A percentile compares a stretch with the other conserved stretches of the same genome.
Evolutionary conservation across 495 filamentous ascomycete species (phyloP).

Genomic region (Amorphotheca resinae): DNA sequence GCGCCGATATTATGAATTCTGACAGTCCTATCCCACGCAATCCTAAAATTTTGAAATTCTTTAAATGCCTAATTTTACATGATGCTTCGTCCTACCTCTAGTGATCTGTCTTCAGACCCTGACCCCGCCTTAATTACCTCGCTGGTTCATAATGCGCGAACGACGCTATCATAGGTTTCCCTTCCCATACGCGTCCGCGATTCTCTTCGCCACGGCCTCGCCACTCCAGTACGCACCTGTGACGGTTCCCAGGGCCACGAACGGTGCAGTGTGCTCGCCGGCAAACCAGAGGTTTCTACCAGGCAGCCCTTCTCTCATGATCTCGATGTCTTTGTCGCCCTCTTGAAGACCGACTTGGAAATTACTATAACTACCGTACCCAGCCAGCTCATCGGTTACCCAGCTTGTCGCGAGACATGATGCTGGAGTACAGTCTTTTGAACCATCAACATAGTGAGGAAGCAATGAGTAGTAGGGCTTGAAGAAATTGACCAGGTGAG

Average conservation of each 20-base stretch:
- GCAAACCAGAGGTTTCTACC: slow-evolving; percentile 77
- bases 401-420: slow-evolving; percentile 61
- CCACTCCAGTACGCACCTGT: slow-evolving; percentile 89
- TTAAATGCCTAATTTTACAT: too few species aligned
- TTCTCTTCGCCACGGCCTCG: slow-evolving; percentile 55
- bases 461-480: slow-evolving; percentile 65
- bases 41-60: too few species aligned
- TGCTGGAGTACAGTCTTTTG: slow-evolving; percentile 46
- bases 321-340: slow-evolving; percentile 60
- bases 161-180: too few species aligned
- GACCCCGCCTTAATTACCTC: too few species aligned
- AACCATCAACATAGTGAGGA: slow-evolving; percentile 43
- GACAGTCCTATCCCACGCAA: too few species aligned
- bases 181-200: slow-evolving; percentile 5
- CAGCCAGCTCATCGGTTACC: slow-evolving; percentile 69
- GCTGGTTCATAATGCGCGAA: too few species aligned
- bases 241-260: slow-evolving; percentile 75
- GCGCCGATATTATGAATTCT: too few species aligned
- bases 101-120: too few species aligned
- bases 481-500: slow-evolving; percentile 48
- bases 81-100: too few species aligned
- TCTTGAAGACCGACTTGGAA: slow-evolving; percentile 66
- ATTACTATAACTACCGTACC: slow-evolving; percentile 77
- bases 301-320: slow-evolving; percentile 55
- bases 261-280: slow-evolving; percentile 86